These are phyloP conservation scores for Aureobasidium sp. DNA, from an alignment of 2,329 filamentous ascomycete genomes.

Conservation along the genomic window DNA sequence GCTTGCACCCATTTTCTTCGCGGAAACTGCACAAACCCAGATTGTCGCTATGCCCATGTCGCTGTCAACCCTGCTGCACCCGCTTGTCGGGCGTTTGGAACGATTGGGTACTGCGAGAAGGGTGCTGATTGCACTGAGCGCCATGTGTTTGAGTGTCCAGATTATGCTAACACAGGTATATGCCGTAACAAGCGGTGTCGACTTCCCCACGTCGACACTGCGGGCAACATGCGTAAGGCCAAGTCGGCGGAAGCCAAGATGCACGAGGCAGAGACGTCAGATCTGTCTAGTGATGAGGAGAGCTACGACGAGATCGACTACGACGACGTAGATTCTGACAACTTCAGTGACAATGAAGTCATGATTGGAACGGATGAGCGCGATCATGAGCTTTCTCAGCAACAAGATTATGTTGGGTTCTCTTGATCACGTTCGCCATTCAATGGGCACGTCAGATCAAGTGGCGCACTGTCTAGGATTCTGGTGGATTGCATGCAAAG, in stretches of 20 bases:
- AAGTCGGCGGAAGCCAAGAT: conserved; percentile 36
- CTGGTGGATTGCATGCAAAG: background rate
- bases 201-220: conserved; percentile 79
- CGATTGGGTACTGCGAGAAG: conserved; percentile 81
- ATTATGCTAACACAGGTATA: conserved; percentile 83
- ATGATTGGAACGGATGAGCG: conserved; percentile 30
- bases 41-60: conserved; percentile 83
- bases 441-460: background rate
- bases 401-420: conserved; percentile 49
- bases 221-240: conserved; percentile 65
- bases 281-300: conserved; percentile 73
- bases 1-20: conserved; percentile 84
- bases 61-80: conserved; percentile 67
- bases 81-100: conserved; percentile 79
- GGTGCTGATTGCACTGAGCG: conserved; percentile 70
- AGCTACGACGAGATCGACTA: conserved; percentile 57
- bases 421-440: conserved; percentile 19
- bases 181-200: conserved; percentile 74
- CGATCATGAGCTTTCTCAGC: conserved; percentile 43
- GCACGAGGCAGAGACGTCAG: conserved; percentile 34
- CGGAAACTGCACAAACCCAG: conserved; percentile 79
- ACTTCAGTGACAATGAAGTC: conserved; percentile 38
- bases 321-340: conserved; percentile 73
- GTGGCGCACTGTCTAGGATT: background rate
- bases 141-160: conserved; percentile 88